phyloP scores from a whole-genome alignment of 805 yeast species.

The Suhomyces sp. region DNA sequence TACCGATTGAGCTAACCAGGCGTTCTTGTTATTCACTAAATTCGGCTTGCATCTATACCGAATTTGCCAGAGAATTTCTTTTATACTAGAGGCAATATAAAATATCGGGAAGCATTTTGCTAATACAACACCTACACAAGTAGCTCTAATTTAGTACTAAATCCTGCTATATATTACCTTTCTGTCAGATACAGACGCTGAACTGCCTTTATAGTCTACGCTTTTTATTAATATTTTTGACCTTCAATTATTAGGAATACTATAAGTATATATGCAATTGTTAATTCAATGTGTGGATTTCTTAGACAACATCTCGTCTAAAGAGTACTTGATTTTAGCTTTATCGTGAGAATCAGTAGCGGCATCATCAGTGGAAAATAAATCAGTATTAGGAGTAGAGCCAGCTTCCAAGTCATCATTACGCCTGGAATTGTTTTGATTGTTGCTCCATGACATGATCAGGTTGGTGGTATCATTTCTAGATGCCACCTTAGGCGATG shows the following conservation, averaged over 20 bases:
- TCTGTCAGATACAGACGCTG: neutral
- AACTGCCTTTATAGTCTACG: neutral
- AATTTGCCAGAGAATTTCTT: neutral
- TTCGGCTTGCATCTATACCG: neutral
- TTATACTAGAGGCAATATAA: neutral
- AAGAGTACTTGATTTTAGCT: neutral
- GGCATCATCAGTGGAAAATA: conserved; percentile 20
- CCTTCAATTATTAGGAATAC: neutral
- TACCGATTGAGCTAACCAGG: conserved; percentile 10
- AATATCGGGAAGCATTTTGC: neutral
- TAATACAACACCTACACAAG: neutral
- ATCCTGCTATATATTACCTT: neutral
- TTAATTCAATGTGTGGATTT: neutral
- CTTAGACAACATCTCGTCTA: conserved; percentile 1
- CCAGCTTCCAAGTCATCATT: conserved; percentile 11
- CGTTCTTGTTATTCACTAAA: neutral
- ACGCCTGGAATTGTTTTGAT: neutral
- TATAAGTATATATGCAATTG: neutral
- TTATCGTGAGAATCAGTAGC: neutral
- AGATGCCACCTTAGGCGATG: conserved; percentile 33
- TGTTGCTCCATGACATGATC: conserved; percentile 24
- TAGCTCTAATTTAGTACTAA: too few relatives aligned
- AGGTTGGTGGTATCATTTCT: conserved; percentile 36
- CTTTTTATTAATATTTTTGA: neutral
- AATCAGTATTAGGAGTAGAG: conserved; percentile 28